Percentiles rank a stretch among this genome's conserved stretches.
Conservation (phyloP, 768 basidiomycete genomes). For the Naematelia encephala region DNA sequence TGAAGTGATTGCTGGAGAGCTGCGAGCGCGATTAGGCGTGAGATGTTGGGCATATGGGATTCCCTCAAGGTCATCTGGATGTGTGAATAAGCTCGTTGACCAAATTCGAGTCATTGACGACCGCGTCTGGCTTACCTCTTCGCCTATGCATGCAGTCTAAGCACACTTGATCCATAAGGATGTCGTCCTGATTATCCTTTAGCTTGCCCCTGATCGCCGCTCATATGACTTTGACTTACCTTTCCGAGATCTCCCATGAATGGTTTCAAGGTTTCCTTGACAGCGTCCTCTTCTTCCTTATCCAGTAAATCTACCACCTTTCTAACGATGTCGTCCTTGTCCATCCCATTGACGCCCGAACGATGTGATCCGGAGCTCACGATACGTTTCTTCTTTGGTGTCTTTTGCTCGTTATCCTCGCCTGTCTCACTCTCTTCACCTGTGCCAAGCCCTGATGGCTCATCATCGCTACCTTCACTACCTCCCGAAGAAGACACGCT, state of each 20-base stretch:
- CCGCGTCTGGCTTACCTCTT: constrained; percentile 76
- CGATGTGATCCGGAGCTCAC: not conserved
- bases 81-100: constrained; percentile 50
- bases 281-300: constrained; percentile 80
- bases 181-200: constrained; percentile 30
- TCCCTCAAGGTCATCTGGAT: constrained; percentile 44
- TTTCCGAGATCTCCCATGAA: constrained; percentile 58
- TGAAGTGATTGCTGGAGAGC: constrained; percentile 72
- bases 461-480: constrained; percentile 38
- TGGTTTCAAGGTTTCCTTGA: constrained; percentile 70
- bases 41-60: constrained; percentile 60
- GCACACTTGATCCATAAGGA: constrained; percentile 70
- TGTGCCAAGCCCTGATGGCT: constrained; percentile 3
- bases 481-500: constrained; percentile 45
- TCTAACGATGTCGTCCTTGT: constrained; percentile 64
- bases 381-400: constrained; percentile 18
- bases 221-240: constrained; percentile 48
- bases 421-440: not conserved
- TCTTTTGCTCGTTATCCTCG: constrained; percentile 8
- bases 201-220: constrained; percentile 52
- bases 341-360: constrained; percentile 25
- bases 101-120: constrained; percentile 49
- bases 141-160: constrained; percentile 95
- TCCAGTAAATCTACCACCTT: constrained; percentile 68
- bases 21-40: constrained; percentile 65